These are phyloP conservation scores for Sclerotinia nivalis DNA, from an alignment of 2,329 filamentous ascomycete genomes.

Conservation along the genomic window DNA sequence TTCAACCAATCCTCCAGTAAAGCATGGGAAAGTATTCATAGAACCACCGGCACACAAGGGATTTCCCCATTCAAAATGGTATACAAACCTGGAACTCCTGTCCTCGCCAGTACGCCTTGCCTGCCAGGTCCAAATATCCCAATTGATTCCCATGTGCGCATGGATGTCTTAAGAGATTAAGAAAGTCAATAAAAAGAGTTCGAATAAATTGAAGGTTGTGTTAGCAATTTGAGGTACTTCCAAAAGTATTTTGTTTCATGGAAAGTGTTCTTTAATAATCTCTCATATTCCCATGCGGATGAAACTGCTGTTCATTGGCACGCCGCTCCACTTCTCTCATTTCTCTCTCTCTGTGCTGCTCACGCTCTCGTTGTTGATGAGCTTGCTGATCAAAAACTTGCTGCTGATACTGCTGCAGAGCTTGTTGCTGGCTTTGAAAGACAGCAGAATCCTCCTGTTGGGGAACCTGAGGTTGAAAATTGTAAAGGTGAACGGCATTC, in stretches of 20 bases:
- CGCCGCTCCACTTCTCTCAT: background rate
- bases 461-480: background rate
- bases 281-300: background rate
- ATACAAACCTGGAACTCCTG: background rate
- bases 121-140: slow-evolving; percentile 15
- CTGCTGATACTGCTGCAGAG: background rate
- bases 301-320: background rate
- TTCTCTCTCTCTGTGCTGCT: background rate
- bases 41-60: background rate
- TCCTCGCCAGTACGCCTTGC: slow-evolving; percentile 12
- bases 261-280: background rate
- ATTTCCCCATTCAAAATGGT: slow-evolving; percentile 10
- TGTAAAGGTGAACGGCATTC: background rate
- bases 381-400: background rate
- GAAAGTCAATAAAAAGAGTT: slow-evolving; percentile 12
- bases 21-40: background rate
- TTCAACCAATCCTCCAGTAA: background rate
- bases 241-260: background rate
- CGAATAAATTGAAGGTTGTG: background rate
- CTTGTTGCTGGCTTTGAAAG: background rate
- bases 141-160: background rate
- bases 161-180: background rate
- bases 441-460: background rate
- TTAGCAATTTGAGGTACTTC: slow-evolving; percentile 8
- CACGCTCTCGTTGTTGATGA: background rate